Conservation (phyloP, 306 rosid genomes). For the Cucumis hystrix region DNA sequence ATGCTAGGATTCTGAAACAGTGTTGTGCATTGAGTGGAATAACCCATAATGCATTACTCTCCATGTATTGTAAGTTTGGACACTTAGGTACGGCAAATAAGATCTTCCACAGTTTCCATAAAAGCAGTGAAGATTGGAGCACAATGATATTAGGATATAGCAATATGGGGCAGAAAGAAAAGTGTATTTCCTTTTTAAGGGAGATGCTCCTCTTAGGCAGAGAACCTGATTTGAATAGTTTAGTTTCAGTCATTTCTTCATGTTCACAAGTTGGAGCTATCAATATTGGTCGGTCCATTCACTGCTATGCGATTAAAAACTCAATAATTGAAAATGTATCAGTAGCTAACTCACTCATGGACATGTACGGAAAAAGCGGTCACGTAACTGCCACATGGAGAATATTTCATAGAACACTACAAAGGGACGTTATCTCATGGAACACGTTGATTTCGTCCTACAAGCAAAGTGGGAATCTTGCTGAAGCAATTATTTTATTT, state of each 20-base stretch:
- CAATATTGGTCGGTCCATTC: slow-evolving; percentile 46
- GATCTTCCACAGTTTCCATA: slow-evolving; percentile 22
- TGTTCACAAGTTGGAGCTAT: slow-evolving; percentile 34
- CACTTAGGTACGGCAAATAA: slow-evolving; percentile 35
- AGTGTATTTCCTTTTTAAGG: slow-evolving; percentile 39
- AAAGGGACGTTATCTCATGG: slow-evolving; percentile 45
- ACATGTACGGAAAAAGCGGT: slow-evolving; percentile 65
- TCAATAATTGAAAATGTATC: slow-evolving; percentile 23
- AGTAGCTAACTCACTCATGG: slow-evolving; percentile 44
- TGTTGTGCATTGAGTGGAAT: slow-evolving; percentile 16
- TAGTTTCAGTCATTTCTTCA: slow-evolving; percentile 42
- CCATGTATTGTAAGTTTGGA: slow-evolving; percentile 69
- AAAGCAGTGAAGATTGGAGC: slow-evolving; percentile 38
- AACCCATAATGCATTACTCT: slow-evolving; percentile 35
- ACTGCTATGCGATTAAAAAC: slow-evolving; percentile 37
- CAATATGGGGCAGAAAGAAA: slow-evolving; percentile 22
- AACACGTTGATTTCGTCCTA: slow-evolving; percentile 59
- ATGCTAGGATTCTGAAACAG: slow-evolving; percentile 39
- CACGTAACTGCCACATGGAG: slow-evolving; percentile 29
- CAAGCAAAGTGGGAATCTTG: slow-evolving; percentile 23
- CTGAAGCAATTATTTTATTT: slow-evolving; percentile 37
- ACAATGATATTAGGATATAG: slow-evolving; percentile 40
- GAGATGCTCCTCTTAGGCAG: slow-evolving; percentile 38
- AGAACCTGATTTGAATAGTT: slow-evolving; percentile 26
- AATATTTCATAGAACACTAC: slow-evolving; percentile 24